Conservation (phyloP, 2,329 filamentous ascomycete species). For the Clonostachys rhizophaga region DNA sequence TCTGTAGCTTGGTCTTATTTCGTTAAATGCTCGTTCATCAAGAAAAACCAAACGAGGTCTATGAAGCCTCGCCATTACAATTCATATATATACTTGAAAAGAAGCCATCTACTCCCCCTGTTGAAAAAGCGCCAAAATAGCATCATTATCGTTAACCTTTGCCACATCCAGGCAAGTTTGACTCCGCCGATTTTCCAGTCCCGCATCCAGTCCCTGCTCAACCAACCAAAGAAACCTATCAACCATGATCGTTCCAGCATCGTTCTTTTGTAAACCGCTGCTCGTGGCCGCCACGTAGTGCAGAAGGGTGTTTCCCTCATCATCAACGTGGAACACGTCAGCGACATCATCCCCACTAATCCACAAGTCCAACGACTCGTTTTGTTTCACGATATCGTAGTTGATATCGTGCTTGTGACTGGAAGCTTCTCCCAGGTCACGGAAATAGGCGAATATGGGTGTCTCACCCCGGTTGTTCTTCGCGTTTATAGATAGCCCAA, state of each 20-base stretch:
- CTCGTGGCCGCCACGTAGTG: background rate
- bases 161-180: background rate
- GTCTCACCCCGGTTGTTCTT: background rate
- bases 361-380: background rate
- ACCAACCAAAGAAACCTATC: background rate
- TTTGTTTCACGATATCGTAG: background rate
- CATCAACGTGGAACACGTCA: background rate
- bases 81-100: too few species aligned
- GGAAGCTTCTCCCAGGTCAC: background rate
- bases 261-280: too few species aligned
- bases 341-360: background rate
- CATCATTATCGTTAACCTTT: background rate
- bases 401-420: background rate
- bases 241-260: background rate
- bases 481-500: background rate
- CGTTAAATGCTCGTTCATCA: too few species aligned
- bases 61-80: too few species aligned
- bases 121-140: background rate
- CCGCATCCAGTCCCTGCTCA: background rate
- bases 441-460: background rate
- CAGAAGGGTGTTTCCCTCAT: background rate
- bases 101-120: background rate
- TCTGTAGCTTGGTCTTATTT: too few species aligned
- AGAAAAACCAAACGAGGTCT: too few species aligned
- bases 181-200: background rate